A percentile compares a stretch with the other conserved stretches of the same genome.
phyloP scores from a whole-genome alignment of 768 basidiomycete species.

The Hericium erinaceus region DNA sequence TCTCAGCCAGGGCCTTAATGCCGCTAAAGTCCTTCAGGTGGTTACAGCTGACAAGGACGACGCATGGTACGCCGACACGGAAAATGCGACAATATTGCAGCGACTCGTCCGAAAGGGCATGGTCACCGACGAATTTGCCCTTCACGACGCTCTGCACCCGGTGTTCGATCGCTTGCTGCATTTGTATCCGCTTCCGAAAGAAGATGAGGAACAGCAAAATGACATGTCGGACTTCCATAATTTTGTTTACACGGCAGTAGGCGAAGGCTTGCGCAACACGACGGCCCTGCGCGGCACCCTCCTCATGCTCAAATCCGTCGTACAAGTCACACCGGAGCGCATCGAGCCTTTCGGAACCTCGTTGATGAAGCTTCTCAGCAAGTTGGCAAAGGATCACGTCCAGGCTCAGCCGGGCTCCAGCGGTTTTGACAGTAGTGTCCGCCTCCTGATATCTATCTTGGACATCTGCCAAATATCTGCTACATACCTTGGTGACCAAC shows the following conservation, averaged over 20 bases:
- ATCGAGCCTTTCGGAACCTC: slow-evolving; percentile 70
- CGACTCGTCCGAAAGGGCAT: slow-evolving; percentile 85
- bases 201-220: slow-evolving; percentile 60
- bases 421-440: slow-evolving; percentile 51
- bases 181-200: slow-evolving; percentile 68
- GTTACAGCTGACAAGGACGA: slow-evolving; percentile 78
- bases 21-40: slow-evolving; percentile 83
- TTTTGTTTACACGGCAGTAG: slow-evolving; percentile 66
- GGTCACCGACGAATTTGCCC: slow-evolving; percentile 62
- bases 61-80: slow-evolving; percentile 55
- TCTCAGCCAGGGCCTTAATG: slow-evolving; percentile 63
- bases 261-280: slow-evolving; percentile 70
- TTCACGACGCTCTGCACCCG: slow-evolving; percentile 77
- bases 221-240: slow-evolving; percentile 70
- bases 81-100: slow-evolving; percentile 65
- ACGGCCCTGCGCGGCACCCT: slow-evolving; percentile 70
- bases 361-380: slow-evolving; percentile 78
- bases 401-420: slow-evolving; percentile 16
- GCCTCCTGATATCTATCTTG: slow-evolving; percentile 66
- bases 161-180: slow-evolving; percentile 75
- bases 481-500: slow-evolving; percentile 78
- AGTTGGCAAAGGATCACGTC: slow-evolving; percentile 83
- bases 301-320: slow-evolving; percentile 79
- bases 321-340: slow-evolving; percentile 71
- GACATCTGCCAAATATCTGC: slow-evolving; percentile 80